Percentiles rank a stretch among this genome's conserved stretches.
Conservation (phyloP, 495 filamentous ascomycete species). For the Podospora tetraspora region DNA sequence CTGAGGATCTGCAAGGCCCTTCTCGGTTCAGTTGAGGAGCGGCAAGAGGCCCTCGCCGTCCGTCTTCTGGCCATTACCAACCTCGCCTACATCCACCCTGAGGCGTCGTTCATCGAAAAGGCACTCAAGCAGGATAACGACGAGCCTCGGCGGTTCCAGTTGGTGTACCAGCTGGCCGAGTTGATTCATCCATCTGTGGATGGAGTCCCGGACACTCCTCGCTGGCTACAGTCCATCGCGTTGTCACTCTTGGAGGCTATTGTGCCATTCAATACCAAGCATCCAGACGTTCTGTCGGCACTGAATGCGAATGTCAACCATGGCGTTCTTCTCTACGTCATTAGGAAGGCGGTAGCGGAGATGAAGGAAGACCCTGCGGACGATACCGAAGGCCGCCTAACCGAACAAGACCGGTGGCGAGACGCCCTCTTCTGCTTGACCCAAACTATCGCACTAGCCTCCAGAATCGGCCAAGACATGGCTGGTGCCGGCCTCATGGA, state of each 20-base stretch:
- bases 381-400: conserved; percentile 50
- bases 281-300: conserved; percentile 75
- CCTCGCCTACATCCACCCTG: conserved; percentile 79
- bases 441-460: conserved; percentile 64
- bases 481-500: conserved; percentile 83
- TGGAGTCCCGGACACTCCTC: conserved; percentile 60
- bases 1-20: conserved; percentile 77
- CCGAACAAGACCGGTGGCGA: conserved; percentile 76
- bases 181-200: conserved; percentile 72
- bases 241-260: conserved; percentile 76
- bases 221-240: conserved; percentile 76
- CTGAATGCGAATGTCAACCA: conserved; percentile 92
- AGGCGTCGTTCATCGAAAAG: conserved; percentile 73
- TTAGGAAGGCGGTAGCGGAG: conserved; percentile 81
- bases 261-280: conserved; percentile 67
- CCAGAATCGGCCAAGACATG: conserved; percentile 66
- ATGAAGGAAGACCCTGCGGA: conserved; percentile 57
- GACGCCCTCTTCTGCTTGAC: conserved; percentile 78
- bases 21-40: conserved; percentile 53
- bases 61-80: conserved; percentile 87
- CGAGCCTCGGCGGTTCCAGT: conserved; percentile 81
- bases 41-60: conserved; percentile 72
- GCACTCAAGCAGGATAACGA: conserved; percentile 83
- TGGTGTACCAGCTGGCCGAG: conserved; percentile 87
- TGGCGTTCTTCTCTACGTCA: conserved; percentile 88